Conservation (phyloP, 2,329 filamentous ascomycete species). For the Trichoderma sp. region DNA sequence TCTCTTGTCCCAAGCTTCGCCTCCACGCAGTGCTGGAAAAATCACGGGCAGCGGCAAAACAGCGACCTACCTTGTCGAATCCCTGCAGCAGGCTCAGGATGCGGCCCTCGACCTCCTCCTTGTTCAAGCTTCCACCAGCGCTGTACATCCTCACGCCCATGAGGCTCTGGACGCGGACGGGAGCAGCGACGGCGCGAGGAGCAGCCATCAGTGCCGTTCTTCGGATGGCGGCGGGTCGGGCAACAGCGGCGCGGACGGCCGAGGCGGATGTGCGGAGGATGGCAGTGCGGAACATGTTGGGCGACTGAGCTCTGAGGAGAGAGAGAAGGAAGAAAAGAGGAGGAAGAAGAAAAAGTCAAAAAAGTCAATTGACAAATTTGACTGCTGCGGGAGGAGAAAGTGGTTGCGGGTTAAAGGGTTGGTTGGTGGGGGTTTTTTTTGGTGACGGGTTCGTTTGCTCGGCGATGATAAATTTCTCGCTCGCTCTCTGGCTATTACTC, state of each 20-base stretch:
- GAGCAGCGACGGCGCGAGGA: slow-evolving; percentile 51
- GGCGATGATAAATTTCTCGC: slow-evolving; percentile 52
- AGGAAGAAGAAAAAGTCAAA: background rate
- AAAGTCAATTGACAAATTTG: slow-evolving; percentile 15
- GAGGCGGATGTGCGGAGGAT: slow-evolving; percentile 72
- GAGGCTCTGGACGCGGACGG: slow-evolving; percentile 64
- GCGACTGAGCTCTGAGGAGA: background rate
- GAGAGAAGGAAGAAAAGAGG: background rate
- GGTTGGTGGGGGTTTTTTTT: slow-evolving; percentile 25
- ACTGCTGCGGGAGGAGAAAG: slow-evolving; percentile 23
- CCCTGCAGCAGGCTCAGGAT: slow-evolving; percentile 92
- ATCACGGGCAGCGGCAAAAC: background rate
- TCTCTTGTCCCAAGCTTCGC: background rate
- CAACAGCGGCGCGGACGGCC: slow-evolving; percentile 52
- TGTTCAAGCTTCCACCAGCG: slow-evolving; percentile 74
- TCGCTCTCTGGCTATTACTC: slow-evolving; percentile 42
- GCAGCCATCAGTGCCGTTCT: slow-evolving; percentile 60
- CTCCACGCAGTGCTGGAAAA: background rate
- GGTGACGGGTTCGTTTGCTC: slow-evolving; percentile 13
- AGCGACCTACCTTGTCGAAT: slow-evolving; percentile 81
- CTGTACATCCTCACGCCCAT: slow-evolving; percentile 83
- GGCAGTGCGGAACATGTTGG: slow-evolving; percentile 83
- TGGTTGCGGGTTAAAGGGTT: slow-evolving; percentile 24
- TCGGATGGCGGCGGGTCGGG: slow-evolving; percentile 58
- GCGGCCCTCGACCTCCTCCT: slow-evolving; percentile 85